These are phyloP conservation scores for Lepiota subincarnata DNA, from an alignment of 768 basidiomycete species.

Conservation along the genomic window DNA sequence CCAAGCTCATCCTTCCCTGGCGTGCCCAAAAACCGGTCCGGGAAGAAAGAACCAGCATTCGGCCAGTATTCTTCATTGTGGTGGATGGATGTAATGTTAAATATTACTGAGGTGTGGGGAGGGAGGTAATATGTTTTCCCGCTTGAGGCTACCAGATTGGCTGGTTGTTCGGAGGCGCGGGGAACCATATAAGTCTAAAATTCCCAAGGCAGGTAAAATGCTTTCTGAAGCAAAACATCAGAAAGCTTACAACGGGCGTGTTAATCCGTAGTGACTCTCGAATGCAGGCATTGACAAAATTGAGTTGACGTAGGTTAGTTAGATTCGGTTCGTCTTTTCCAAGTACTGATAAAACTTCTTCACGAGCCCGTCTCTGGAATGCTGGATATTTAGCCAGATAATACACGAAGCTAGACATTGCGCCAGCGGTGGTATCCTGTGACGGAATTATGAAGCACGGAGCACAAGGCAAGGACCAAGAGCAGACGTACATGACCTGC, in stretches of 20 bases:
- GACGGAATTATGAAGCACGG: too few species aligned
- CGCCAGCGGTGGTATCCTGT: slow-evolving; percentile 37
- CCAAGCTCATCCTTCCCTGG: too few species aligned
- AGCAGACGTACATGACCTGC: slow-evolving; percentile 28
- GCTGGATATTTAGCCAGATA: slow-evolving; percentile 33
- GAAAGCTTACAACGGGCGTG: slow-evolving; percentile 19
- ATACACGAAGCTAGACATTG: slow-evolving; percentile 32
- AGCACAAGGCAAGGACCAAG: too few species aligned
- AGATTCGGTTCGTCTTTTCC: slow-evolving; percentile 15
- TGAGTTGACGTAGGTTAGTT: slow-evolving; percentile 28
- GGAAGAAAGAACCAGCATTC: slow-evolving; percentile 25
- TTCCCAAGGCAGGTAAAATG: too few species aligned
- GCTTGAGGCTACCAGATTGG: slow-evolving; percentile 16
- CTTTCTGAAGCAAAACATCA: neutral
- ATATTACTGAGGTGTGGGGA: slow-evolving; percentile 24
- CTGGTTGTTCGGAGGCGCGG: slow-evolving; percentile 24
- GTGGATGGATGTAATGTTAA: slow-evolving; percentile 29
- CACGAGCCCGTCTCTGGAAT: slow-evolving; percentile 30
- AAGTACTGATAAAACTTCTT: slow-evolving; percentile 30
- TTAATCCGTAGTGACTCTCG: slow-evolving; percentile 35
- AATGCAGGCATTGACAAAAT: slow-evolving; percentile 34
- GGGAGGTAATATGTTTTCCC: slow-evolving; percentile 30
- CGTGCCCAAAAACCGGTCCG: slow-evolving; percentile 20
- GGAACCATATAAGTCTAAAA: neutral
- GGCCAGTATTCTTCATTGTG: slow-evolving; percentile 24